Base-by-base conservation (phyloP, 1,284 basidiomycete genomes). In the Vanrija sp. region DNA sequence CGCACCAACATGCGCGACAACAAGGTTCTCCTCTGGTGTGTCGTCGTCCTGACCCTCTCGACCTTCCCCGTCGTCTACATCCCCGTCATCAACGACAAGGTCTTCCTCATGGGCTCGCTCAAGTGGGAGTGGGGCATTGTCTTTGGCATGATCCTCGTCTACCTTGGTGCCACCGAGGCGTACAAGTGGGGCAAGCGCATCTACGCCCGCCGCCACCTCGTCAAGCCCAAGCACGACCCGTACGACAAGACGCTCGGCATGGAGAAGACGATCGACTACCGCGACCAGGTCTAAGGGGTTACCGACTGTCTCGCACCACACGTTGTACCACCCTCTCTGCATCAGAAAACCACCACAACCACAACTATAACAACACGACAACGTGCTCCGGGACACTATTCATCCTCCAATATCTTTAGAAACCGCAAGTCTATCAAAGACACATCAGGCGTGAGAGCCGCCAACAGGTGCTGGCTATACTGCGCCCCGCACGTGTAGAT, bases 1-100 rank as follows among this genome's bases (percentile, higher is more conserved):
- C 75, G 78, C 63, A 76, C 80, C 61, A 79, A 83, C 64, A 62
- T 82, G 12, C 75, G 76, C 66, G 77, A 75, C 49, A 83, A 84
- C 72, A 80, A 79, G 60, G 71, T 82, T 38, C 75, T 84, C 16
- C 75, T 84, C 37, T 83, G 79, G 77, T 78, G 69, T 51, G 68
- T 68, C 43, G 66, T 75, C 36, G 69, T 68, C 12, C 63, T 75
- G 23, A 51, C 63, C 2, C 63, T 75, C 35, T 52, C 63, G 18
- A 70, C 68, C 22, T 75, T 75, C 68, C 74, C 72, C 24, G 59
- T 75, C 44, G 65, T 77, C 37, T 75, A 77, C 63, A 77, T 77
- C 41, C 75, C 75, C 8, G 56, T 56, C 16, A 73, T 77, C 66
- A 73, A 70, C 62, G 61, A 74, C 59, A 65, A 70, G 37, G 75